Base-by-base conservation (phyloP, 176 grass and related monocot species). In the Tillandsia fasciculata region DNA sequence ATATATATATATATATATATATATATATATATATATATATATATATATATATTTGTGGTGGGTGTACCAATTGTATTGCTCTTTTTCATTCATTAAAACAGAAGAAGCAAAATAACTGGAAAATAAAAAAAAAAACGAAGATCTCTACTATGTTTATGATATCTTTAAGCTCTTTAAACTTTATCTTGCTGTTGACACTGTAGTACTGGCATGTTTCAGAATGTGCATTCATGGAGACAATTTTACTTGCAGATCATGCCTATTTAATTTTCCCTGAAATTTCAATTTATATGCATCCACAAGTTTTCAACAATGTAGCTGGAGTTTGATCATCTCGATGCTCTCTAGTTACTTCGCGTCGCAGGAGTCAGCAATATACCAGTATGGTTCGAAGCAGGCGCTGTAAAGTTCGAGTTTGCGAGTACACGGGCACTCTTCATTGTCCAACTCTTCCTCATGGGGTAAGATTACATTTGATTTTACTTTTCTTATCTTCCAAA, bases 321-420 rank as follows among this genome's bases (percentile, higher is more conserved):
- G 54, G n/a, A 59, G 8, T 61, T 52, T 85, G 58, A 83, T 72
- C 76, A 3, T 63, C 72, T 27, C 14, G 24, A 22, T 66, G 56
- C 49, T 88, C 28, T 66, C 33, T 66, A 91, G 92, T 65, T 96
- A 51, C 74, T 96, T 59, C 86, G 92, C 49, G 92, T 91, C 59
- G 79, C 86, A 63, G 92, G 92, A 77, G 72, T 83, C 64, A 27
- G 68, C 66, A 79, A 96, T 53, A 54, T 92, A 22, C 92, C 86
- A 0, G 86, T 96, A n/a, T 96, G 88, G 92, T 96, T 80, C 48
- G 92, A 96, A 80, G 92, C 92, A 50, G 92, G 92, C 18, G 86
- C 92, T 3, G 79, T 75, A 14, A 84, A 89, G 77, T 96, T 78
- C 29, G 82, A 87, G 12, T 89, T 87, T 56, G 83, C 85, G 11